phyloP scores from a whole-genome alignment of 176 grass and related monocot genomes.

The Zoysia japonica region DNA sequence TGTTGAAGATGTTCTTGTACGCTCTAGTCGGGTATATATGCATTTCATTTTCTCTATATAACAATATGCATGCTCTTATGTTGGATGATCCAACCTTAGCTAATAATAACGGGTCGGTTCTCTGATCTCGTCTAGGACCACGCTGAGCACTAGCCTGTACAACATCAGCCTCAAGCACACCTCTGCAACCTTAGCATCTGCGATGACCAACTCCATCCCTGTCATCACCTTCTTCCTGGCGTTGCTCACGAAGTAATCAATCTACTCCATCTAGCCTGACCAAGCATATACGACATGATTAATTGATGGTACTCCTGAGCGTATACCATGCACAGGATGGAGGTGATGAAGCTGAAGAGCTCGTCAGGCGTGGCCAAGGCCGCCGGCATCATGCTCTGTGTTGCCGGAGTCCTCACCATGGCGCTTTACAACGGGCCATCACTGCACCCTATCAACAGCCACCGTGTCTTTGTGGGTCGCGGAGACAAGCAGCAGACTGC shows the following conservation, averaged over 20 bases:
- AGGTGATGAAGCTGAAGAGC: constrained; percentile 33
- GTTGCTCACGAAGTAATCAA: constrained; percentile 43
- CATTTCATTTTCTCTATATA: too few species aligned
- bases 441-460: constrained; percentile 16
- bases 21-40: background rate
- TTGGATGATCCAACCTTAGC: background rate
- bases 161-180: constrained; percentile 63
- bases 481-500: background rate
- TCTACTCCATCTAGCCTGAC: too few species aligned
- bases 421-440: constrained; percentile 39
- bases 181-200: constrained; percentile 51
- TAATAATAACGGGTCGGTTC: background rate
- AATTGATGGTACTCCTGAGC: too few species aligned
- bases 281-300: too few species aligned
- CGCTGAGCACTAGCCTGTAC: constrained; percentile 26
- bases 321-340: constrained; percentile 8
- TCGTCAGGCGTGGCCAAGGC: constrained; percentile 31
- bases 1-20: constrained; percentile 3
- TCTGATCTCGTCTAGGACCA: constrained; percentile 21
- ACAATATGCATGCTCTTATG: background rate
- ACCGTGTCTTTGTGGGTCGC: background rate
- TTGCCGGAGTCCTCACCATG: constrained; percentile 37
- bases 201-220: constrained; percentile 45
- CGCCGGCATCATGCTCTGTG: constrained; percentile 23
- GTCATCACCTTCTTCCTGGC: constrained; percentile 72